Base-by-base conservation (phyloP, 768 basidiomycete genomes). In the Cubamyces sp. region DNA sequence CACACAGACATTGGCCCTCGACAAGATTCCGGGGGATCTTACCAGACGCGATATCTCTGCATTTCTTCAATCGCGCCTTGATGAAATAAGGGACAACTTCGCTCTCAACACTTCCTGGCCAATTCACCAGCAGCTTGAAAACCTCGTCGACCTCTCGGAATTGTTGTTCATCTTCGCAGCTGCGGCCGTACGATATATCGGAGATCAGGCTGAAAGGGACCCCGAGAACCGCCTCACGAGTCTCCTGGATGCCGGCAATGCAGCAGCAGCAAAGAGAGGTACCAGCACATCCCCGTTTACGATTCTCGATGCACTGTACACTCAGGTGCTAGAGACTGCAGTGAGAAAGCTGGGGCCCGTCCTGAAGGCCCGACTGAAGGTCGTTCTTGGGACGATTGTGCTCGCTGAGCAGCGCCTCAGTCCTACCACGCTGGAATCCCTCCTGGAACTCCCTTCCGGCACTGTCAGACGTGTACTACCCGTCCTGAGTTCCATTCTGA, bases 131-230 rank as follows among this genome's bases (percentile, higher is more conserved):
- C 47, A 64, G 7, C 6, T 64, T 3, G n/a, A 40, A 1, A 25
- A 25, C 6, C 48, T 64, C 12, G n/a, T 46, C 12, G 11, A 45
- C 6, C 23, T 51, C 8, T 40, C 58, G 1, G 46, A 25, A 3
- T 64, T 65, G 0, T 26, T 70, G 15, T 71, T 71, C 41, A 68
- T 69, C 16, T 70, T 60, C 23, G 69, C 70, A 5, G 54, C 69
- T 0, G 66, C 70, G 0, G 57, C 64, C 1, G 48, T 66, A 16
- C 63, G 58, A 34, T 70, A 63, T 28, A 66, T 71, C 7, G 64
- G 49, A 49, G 49, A 40, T 43, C 19, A 51, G 19, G 15, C 58
- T 37, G 57, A 47, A 3, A 45, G 52, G 7, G 40, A 52, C 15
- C 62, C 14, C 7, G 59, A 40, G 42, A 8, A 21, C 25, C 53